These are phyloP conservation scores for Huntiella decipiens DNA, from an alignment of 2,329 filamentous ascomycete species.

Conservation along the genomic window DNA sequence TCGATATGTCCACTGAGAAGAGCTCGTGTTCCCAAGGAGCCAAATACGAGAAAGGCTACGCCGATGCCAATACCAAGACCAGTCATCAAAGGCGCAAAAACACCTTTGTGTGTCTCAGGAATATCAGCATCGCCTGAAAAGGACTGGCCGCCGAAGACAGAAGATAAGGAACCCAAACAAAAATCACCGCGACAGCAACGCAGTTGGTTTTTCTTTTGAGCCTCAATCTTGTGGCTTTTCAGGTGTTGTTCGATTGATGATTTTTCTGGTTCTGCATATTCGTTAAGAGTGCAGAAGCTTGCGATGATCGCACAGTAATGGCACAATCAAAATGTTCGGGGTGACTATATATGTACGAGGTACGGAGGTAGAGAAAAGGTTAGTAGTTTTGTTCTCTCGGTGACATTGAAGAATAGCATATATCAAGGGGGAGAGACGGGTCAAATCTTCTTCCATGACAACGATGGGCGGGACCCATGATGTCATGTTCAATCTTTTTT, in stretches of 20 bases:
- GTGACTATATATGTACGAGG: neutral
- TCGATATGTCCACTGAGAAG: conserved; percentile 9
- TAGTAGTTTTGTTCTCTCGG: neutral
- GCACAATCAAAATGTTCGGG: conserved; percentile 1
- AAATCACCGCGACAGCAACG: neutral
- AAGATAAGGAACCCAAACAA: neutral
- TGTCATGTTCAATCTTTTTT: no score
- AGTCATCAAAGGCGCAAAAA: neutral
- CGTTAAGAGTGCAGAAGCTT: neutral
- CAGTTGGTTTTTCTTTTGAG: conserved; percentile 3
- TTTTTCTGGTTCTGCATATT: no score
- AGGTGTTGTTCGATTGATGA: no score
- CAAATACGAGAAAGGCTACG: neutral
- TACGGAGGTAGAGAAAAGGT: neutral
- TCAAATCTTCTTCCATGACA: neutral
- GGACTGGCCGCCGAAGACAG: no score
- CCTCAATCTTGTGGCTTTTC: neutral
- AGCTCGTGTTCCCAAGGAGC: neutral
- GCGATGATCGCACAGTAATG: neutral
- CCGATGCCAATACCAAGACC: neutral
- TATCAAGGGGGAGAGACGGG: neutral
- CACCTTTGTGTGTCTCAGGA: no score
- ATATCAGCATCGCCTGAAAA: no score
- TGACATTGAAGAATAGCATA: neutral
- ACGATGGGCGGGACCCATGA: conserved; percentile 5